Base-by-base conservation (phyloP, 2,329 filamentous ascomycete genomes). In the Pseudocercospora vitis region DNA sequence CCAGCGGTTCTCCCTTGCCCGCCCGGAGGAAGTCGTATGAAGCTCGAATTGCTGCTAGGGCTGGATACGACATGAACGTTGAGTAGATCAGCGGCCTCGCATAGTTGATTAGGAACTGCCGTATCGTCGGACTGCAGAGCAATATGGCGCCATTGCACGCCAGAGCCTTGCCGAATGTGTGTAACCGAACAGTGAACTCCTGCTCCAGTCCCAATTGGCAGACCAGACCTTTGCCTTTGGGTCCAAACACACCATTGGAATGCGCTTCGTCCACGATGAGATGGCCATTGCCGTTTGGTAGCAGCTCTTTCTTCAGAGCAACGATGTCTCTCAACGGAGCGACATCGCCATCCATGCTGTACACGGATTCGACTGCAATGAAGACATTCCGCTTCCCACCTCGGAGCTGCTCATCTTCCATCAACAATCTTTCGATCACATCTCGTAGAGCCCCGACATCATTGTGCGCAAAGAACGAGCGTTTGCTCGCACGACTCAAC, bases 261-360 rank as follows among this genome's bases (percentile, higher is more conserved):
- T 88, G 86, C 1, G 85, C 85, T 65, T 88, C 85, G 53, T 88
- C 86, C 1, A 88, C 78, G 7, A 88, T 75, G 3, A 88, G 71
- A 52, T 85, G 75, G 0, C 79, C 82, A 42, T 88, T 88, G 0
- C 77, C 77, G 0, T 56, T 55, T 0, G 84, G 81, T 0, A 90
- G 70, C 0, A 79, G 63, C 1, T 72, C 68, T 33, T 86, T 78
- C 0, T 87, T 78, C 3, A 81, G 73, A 0, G 76, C 68, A 1
- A 87, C 76, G 14, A 91, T 80, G 4, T 83, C 77, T 8, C 65
- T 63, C 8, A 94, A 72, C 0, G 85, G 86, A 0, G 81, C 81
- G 14, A 89, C 72, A 60, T 91, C 87, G 0, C 89, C 89, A 49
- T 92, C 88, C 89, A 94, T 94, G 67, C 87, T 91, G 68, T 94